Evolutionary conservation across 2,329 filamentous ascomycete species (phyloP), one percentile per base, ranked within the genome.

Genomic region (Fusarium pilosicola): DNA sequence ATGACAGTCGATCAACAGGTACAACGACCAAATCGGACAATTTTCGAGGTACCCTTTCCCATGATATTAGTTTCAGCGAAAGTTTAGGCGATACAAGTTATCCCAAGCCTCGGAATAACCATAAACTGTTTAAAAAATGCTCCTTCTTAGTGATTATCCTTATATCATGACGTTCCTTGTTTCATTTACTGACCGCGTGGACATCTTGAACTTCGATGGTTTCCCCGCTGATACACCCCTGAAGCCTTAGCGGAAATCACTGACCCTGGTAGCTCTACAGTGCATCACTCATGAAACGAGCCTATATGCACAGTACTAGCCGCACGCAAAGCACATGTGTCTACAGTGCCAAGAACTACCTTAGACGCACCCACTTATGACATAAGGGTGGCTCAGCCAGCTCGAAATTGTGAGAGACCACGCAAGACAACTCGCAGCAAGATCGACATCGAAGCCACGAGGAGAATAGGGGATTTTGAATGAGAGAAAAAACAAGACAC

Each of bases 391-490:
- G 75, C 76, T 78, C 74, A 77, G 75, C 74, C 66, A 70, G 60
- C 66, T 78, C 62, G 75, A 78, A 78, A 78, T 77, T 78, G 74
- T 76, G 76, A 76, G 75, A 76, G 75, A 78, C 74, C 76, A 78
- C 76, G 76, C 76, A 78, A 78, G 76, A 76, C 76, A 76, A 74
- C 48, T 74, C 57, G 60, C 68, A 63, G 60, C 44, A 75, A 65
- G 75, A 77, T 76, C 76, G 68, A 74, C 72, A 73, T 70, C 61
- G 65, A 76, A 75, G 75, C 75, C 75, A 77, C 72, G 74, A 78
- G 67, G 70, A 72, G 68, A 77, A 77, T 77, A 78, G 76, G 76
- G 76, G 76, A 77, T 62, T 44, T 62, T 56, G 34, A 48, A 36
- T 46, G 61, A 61, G 42, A 57, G n/a, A 66, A 73, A 72, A 75